These are phyloP conservation scores for Komagataella kurtzmanii DNA, from an alignment of 805 yeast species.

Conservation along the genomic window DNA sequence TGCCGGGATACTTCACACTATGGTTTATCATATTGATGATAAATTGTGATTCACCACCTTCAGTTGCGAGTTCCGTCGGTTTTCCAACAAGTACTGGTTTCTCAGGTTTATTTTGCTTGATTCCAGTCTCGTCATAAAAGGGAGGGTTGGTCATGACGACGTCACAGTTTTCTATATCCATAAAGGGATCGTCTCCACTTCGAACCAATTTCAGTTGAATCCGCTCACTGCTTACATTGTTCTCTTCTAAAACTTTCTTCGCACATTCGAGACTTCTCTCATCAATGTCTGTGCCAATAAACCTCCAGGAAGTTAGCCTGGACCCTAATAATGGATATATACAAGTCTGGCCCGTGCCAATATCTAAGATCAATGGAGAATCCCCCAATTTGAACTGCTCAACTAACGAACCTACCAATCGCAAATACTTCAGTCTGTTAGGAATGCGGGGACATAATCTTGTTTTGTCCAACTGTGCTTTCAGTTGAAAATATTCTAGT, in stretches of 20 bases:
- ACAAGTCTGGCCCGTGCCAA: constrained; percentile 36
- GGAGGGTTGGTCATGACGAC: constrained; percentile 43
- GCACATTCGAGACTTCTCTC: constrained; percentile 18
- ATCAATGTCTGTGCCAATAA: constrained; percentile 31
- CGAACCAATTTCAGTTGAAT: constrained; percentile 4
- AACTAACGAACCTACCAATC: constrained; percentile 7
- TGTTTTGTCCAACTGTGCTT: constrained; percentile 6
- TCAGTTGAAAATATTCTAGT: constrained; percentile 6
- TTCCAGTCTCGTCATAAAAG: constrained; percentile 27
- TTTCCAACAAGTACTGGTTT: constrained; percentile 16
- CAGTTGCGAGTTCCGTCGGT: constrained; percentile 22
- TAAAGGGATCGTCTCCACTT: constrained; percentile 7
- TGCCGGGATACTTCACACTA: constrained; percentile 8
- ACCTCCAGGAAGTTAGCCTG: constrained; percentile 10
- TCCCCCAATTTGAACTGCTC: constrained; percentile 1
- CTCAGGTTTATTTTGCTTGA: constrained; percentile 10
- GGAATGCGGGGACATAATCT: constrained; percentile 19
- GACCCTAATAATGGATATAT: constrained; percentile 30
- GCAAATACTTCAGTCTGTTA: constrained; percentile 16
- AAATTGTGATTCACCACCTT: constrained; percentile 34
- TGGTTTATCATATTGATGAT: constrained; percentile 20
- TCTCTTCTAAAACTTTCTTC: constrained; percentile 11
- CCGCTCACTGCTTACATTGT: constrained; percentile 12
- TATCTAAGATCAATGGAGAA: constrained; percentile 20
- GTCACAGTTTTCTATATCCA: not conserved